Conservation (phyloP, 352 stramenopile genomes). For the Peronospora tabacina region DNA sequence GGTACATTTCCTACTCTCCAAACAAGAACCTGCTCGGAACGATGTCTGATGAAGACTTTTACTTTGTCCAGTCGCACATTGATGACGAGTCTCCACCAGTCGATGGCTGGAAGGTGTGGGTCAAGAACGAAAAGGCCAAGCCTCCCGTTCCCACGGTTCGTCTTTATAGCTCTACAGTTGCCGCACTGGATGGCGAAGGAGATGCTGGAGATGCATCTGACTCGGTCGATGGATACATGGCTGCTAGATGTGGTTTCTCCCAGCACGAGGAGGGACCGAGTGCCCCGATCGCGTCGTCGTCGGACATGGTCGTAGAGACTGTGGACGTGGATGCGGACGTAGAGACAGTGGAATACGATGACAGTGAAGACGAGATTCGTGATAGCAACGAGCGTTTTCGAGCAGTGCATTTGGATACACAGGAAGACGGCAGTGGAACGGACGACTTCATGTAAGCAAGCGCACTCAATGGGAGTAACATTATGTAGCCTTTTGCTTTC, state of each 20-base stretch:
- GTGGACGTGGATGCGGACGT: slow-evolving; percentile 64
- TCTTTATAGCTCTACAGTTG: slow-evolving; percentile 63
- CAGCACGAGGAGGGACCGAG: slow-evolving; percentile 15
- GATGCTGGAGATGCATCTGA: slow-evolving; percentile 62
- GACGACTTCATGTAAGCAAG: slow-evolving; percentile 74
- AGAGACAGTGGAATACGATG: slow-evolving; percentile 84
- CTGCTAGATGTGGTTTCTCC: slow-evolving; percentile 10
- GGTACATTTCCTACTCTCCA: slow-evolving; percentile 96
- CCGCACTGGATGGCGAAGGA: slow-evolving; percentile 32
- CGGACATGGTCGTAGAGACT: slow-evolving; percentile 31
- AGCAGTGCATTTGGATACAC: slow-evolving; percentile 80
- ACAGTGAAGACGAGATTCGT: slow-evolving; percentile 86
- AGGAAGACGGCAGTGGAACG: slow-evolving; percentile 63
- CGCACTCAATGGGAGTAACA: slow-evolving; percentile 18
- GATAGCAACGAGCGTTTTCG: slow-evolving; percentile 87
- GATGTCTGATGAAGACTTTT: slow-evolving; percentile 83
- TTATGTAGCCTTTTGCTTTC: slow-evolving; percentile 30
- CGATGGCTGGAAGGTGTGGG: slow-evolving; percentile 80
- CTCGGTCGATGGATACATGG: slow-evolving; percentile 60
- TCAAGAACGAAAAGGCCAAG: slow-evolving; percentile 78
- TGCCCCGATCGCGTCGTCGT: slow-evolving; percentile 19
- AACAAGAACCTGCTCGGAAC: slow-evolving; percentile 82
- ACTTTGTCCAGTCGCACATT: slow-evolving; percentile 77
- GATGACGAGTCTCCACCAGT: slow-evolving; percentile 72
- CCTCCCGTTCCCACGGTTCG: slow-evolving; percentile 54